These are phyloP conservation scores for Suhomyces bribrorum DNA, from an alignment of 1,139 yeast species.

Conservation along the genomic window DNA sequence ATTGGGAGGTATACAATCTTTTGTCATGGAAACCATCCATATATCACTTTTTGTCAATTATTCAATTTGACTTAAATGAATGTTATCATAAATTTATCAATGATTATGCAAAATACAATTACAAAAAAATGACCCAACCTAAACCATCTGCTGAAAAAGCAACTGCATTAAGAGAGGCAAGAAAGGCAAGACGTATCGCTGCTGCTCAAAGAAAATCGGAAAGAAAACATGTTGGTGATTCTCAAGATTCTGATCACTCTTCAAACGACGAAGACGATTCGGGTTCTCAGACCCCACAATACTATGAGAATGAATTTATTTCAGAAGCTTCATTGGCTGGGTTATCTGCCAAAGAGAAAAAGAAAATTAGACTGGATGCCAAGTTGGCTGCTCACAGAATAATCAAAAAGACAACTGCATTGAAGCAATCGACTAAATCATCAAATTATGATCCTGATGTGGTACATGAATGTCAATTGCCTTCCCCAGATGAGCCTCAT, in stretches of 20 bases:
- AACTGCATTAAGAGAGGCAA: conserved; percentile 16
- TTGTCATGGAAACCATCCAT: conserved; percentile 48
- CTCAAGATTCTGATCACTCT: conserved; percentile 10
- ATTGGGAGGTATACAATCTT: conserved; percentile 50
- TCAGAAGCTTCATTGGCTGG: conserved; percentile 27
- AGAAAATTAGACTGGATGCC: conserved; percentile 29
- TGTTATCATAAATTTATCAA: conserved; percentile 39
- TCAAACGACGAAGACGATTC: conserved; percentile 13
- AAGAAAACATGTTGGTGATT: conserved; percentile 4
- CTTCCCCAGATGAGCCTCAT: conserved; percentile 50
- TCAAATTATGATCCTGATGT: conserved; percentile 54
- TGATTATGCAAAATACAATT: conserved; percentile 35
- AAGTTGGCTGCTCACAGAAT: conserved; percentile 33
- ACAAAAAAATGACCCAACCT: conserved; percentile 20
- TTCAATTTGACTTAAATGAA: conserved; percentile 43
- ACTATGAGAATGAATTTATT: conserved; percentile 31
- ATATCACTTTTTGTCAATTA: conserved; percentile 41
- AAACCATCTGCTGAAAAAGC: conserved; percentile 13
- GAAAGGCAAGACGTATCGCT: conserved; percentile 13
- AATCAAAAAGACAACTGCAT: conserved; percentile 27
- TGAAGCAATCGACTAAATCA: conserved; percentile 35
- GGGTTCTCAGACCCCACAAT: conserved; percentile 14
- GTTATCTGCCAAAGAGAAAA: conserved; percentile 23
- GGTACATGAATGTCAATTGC: conserved; percentile 50
- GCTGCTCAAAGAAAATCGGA: conserved; percentile 6